These are phyloP conservation scores for Millerago galiae DNA, from an alignment of 805 yeast genomes.

Conservation along the genomic window DNA sequence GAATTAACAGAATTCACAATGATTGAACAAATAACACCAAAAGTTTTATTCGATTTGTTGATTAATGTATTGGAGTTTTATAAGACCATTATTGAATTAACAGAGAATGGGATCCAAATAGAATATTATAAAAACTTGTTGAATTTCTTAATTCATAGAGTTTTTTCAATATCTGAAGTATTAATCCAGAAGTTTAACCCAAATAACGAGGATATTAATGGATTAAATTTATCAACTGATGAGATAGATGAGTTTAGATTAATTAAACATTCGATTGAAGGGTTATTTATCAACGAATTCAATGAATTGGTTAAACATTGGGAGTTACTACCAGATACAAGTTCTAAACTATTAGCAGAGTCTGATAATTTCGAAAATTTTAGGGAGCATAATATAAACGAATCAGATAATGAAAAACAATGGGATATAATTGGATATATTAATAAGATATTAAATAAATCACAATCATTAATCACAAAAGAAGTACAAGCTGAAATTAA, in stretches of 20 bases:
- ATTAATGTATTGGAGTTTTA: constrained; percentile 9
- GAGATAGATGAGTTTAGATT: constrained; percentile 15
- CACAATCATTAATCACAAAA: constrained; percentile 13
- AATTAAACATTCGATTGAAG: constrained; percentile 9
- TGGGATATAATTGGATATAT: constrained; percentile 13
- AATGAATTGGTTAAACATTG: constrained; percentile 6
- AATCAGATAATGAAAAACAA: constrained; percentile 2
- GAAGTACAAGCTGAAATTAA: constrained; percentile 12
- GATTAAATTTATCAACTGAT: constrained; percentile 4
- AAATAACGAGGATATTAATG: constrained; percentile 1
- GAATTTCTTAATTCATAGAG: neutral
- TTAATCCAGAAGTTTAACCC: constrained; percentile 2
- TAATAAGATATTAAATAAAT: constrained; percentile 12
- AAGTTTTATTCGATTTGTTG: constrained; percentile 16
- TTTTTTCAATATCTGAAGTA: neutral
- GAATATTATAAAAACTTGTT: constrained; percentile 2
- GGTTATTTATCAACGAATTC: constrained; percentile 6
- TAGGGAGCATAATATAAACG: constrained; percentile 1
- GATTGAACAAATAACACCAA: constrained; percentile 22
- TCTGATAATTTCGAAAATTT: constrained; percentile 14
- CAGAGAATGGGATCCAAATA: constrained; percentile 8
- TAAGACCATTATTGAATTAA: constrained; percentile 10
- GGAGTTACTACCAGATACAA: constrained; percentile 2
- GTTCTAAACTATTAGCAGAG: constrained; percentile 12
- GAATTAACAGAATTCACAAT: constrained; percentile 14